These are phyloP conservation scores for Ilex asprella DNA, from an alignment of 257 asterid genomes.

Conservation along the genomic window DNA sequence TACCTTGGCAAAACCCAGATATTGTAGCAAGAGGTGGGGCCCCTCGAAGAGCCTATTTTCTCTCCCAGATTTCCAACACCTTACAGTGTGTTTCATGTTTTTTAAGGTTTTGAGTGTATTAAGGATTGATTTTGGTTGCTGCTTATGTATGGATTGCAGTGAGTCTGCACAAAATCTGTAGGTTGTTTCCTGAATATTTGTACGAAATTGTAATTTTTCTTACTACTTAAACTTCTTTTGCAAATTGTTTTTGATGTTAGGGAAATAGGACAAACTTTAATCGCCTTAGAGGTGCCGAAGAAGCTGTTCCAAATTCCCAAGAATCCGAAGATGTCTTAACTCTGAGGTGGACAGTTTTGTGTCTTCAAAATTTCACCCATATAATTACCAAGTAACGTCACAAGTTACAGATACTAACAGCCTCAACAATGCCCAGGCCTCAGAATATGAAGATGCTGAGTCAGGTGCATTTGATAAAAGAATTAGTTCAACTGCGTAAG, in stretches of 20 bases:
- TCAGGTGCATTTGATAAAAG: slow-evolving; percentile 52
- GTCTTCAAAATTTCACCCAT: slow-evolving; percentile 46
- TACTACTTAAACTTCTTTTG: background rate
- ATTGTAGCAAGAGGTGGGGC: too few species aligned
- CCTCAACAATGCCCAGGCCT: slow-evolving; percentile 55
- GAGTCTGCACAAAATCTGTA: too few species aligned
- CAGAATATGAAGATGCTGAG: slow-evolving; percentile 88
- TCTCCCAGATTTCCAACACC: too few species aligned
- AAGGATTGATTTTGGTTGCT: too few species aligned
- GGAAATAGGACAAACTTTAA: slow-evolving; percentile 61
- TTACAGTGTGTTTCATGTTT: too few species aligned
- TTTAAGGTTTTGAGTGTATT: too few species aligned
- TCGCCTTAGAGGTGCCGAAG: slow-evolving; percentile 45
- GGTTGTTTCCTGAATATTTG: too few species aligned
- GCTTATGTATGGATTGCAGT: too few species aligned
- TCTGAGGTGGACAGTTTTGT: slow-evolving; percentile 50
- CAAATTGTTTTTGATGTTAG: slow-evolving; percentile 33
- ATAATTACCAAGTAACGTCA: slow-evolving; percentile 58
- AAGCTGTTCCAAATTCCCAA: slow-evolving; percentile 34
- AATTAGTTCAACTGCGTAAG: too few species aligned
- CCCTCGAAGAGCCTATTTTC: too few species aligned
- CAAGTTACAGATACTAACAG: slow-evolving; percentile 67
- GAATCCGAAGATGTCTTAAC: slow-evolving; percentile 37
- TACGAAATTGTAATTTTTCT: background rate
- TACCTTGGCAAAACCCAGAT: too few species aligned